phyloP scores from a whole-genome alignment of 2,329 filamentous ascomycete species.

The Claviceps pusilla region DNA sequence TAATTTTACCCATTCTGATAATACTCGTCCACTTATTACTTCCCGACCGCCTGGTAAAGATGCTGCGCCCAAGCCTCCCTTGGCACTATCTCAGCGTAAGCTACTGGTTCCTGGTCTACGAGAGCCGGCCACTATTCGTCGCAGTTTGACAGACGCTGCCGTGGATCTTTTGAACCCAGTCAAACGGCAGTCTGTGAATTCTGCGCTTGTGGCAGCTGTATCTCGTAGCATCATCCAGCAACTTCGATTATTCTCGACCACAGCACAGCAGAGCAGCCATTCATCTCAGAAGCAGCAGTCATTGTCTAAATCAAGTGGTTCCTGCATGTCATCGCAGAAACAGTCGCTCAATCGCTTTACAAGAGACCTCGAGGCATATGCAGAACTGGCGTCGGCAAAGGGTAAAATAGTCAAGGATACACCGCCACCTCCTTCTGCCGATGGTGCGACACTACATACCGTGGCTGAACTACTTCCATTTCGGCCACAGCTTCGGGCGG shows the following conservation, averaged over 20 bases:
- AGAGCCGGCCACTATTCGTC: slow-evolving; percentile 1
- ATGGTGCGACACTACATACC: slow-evolving; percentile 32
- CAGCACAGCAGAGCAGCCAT: background rate
- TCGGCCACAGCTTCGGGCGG: slow-evolving; percentile 35
- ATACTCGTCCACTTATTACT: background rate
- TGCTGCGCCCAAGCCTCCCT: slow-evolving; percentile 4
- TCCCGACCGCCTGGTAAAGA: background rate
- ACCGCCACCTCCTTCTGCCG: slow-evolving; percentile 25
- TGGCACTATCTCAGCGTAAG: slow-evolving; percentile 1
- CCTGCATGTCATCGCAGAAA: slow-evolving; percentile 28
- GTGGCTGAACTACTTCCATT: slow-evolving; percentile 39
- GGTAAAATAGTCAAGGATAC: slow-evolving; percentile 25
- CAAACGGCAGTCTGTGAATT: slow-evolving; percentile 21
- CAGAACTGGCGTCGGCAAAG: slow-evolving; percentile 20
- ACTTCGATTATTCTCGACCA: slow-evolving; percentile 23
- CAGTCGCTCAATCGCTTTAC: slow-evolving; percentile 24
- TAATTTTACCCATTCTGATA: background rate
- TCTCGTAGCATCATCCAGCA: slow-evolving; percentile 31
- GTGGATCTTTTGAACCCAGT: slow-evolving; percentile 8
- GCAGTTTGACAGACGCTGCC: slow-evolving; percentile 8
- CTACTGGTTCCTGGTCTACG: slow-evolving; percentile 1
- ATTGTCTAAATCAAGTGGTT: slow-evolving; percentile 10
- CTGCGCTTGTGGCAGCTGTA: slow-evolving; percentile 28
- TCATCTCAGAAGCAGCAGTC: background rate
- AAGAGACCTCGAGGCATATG: slow-evolving; percentile 16